These are phyloP conservation scores for Aspergillus sclerotiicarbonarius DNA, from an alignment of 495 filamentous ascomycete species.

Conservation along the genomic window DNA sequence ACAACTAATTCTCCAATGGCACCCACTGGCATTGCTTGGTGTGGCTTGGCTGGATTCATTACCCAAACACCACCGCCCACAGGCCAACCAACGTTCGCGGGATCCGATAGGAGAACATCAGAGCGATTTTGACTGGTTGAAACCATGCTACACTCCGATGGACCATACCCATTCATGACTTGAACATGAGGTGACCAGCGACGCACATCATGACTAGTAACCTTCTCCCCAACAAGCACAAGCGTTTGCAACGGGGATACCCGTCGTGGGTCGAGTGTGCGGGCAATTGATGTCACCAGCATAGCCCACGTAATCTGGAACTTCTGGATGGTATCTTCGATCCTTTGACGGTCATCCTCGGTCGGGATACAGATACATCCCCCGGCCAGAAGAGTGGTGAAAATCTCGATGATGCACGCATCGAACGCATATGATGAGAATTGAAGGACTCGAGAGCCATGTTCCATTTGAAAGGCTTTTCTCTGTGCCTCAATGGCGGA, in stretches of 20 bases:
- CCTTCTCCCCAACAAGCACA: constrained; percentile 22
- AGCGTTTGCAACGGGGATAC: constrained; percentile 18
- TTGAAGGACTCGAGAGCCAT: constrained; percentile 49
- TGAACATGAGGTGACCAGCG: constrained; percentile 19
- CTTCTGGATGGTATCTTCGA: constrained; percentile 30
- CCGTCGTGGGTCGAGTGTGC: not conserved
- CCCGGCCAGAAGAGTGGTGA: constrained; percentile 17
- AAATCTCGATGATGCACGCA: constrained; percentile 15
- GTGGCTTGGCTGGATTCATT: not conserved
- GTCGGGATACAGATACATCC: constrained; percentile 24
- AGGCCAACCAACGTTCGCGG: not conserved
- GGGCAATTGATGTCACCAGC: not conserved
- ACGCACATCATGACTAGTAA: constrained; percentile 11
- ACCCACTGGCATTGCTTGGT: constrained; percentile 37
- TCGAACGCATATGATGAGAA: constrained; percentile 35
- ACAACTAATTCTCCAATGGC: constrained; percentile 47
- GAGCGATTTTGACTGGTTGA: not conserved
- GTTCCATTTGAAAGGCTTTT: not conserved
- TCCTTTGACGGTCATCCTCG: constrained; percentile 19
- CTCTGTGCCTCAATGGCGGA: not conserved
- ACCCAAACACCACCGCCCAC: constrained; percentile 5
- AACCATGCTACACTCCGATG: constrained; percentile 20
- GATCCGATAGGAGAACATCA: not conserved
- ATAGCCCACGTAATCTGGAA: constrained; percentile 20
- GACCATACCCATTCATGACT: constrained; percentile 19